Base-by-base conservation (phyloP, 75 land plant genomes). In the Pinus taeda region DNA sequence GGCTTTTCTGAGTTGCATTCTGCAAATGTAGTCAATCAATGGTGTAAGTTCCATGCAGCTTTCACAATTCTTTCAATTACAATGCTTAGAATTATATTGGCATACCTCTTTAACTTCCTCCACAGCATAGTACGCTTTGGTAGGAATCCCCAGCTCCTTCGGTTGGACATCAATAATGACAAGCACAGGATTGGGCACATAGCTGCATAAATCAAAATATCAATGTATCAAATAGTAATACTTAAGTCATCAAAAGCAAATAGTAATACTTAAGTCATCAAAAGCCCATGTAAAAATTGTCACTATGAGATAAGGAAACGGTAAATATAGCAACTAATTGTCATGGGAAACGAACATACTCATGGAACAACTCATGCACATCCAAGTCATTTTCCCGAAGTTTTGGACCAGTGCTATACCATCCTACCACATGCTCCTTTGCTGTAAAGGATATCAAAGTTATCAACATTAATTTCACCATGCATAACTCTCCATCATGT, bases 321-420 rank as follows among this genome's bases (percentile, higher is more conserved):
- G 7, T 55, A 6, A 7, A 8, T 24, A 17, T 6, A 36, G 20
- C 74, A 78, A 71, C 37, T 57, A 15, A 26, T 26, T 42, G 22
- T 26, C 13, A 70, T n/a, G 37, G 57, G 13, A 15, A 7, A 49
- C 1, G 33, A 59, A 75, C 94, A 88, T 83, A 96, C 99, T 96
- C 89, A 75, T 86, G 81, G 77, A 96, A 96, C 39, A 96, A 73
- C 63, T 80, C 87, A 77, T 96, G 99, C 61, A 96, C 80, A 77
- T 92, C 86, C 67, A 96, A 80, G 81, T 96, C 99, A 84, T 96
- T 96, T 57, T 94, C 99, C 58, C 91, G 85, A 30, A 96, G 82
- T 62, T 96, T 96, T 45, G 99, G 99, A 8, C 99, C 99, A 18
- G 99, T 94, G 82, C 99, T 96, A 71, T 96, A 96, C 99, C 99